Base-by-base conservation (phyloP, 192 early-diverging fungal species). In the Coemansia sp. region DNA sequence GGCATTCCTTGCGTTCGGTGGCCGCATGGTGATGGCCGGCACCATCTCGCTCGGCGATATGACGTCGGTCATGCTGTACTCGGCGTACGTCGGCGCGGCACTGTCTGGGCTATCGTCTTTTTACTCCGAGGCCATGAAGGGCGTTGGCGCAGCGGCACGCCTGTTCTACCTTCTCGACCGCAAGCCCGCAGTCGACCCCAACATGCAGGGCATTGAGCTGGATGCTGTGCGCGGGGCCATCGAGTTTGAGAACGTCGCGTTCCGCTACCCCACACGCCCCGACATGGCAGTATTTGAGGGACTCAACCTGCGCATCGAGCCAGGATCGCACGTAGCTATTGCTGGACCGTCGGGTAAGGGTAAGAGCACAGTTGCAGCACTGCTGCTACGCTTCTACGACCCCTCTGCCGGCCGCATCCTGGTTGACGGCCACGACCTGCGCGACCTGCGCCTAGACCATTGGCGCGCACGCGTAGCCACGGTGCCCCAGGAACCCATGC, bases 341-440 rank as follows among this genome's bases (percentile, higher is more conserved):
- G 84, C 71, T 9, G 80, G 84, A 1, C 47, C 78, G 5, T 77
- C 72, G 29, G 87, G 87, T 17, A 78, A 75, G 37, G 87, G 87
- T 17, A 88, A 88, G 68, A 81, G 79, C 35, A 88, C 85, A 0
- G 52, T 86, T 29, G 64, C 78, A 3, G 64, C 82, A 3, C 56
- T 89, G 19, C 63, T 89, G 15, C 53, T 85, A 40, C 85, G 87
- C n/a, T 87, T 85, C 74, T 89, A 89, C 62, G 86, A 87, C 37
- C 83, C 85, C 9, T 50, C 51, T 2, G 42, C 11, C 29, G 87
- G 87, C 5, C 50, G 56, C 19, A 65, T 89, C 11, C 64, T 69
- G 54, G 48, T 88, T 10, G 83, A 85, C 64, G 81, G 77, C 36
- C 67, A 64, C 17, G 76, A 84, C 39, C 46, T 88, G 46, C 74